Conservation (phyloP, 2,329 filamentous ascomycete species). For the Coniochaeta sp. region DNA sequence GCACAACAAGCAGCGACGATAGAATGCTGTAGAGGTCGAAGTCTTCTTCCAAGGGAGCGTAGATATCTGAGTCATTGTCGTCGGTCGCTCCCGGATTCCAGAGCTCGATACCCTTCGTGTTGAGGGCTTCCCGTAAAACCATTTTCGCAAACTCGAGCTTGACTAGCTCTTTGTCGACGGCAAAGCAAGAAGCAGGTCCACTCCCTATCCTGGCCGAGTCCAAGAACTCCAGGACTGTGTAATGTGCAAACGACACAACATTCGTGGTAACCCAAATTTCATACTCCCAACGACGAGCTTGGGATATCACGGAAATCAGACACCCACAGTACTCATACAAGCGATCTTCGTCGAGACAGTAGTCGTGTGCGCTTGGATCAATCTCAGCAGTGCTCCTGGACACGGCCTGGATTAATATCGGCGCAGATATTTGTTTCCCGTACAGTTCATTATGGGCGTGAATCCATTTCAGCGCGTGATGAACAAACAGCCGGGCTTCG, state of each 20-base stretch:
- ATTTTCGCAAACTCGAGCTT: not conserved
- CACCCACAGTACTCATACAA: not conserved
- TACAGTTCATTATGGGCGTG: not conserved
- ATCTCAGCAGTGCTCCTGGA: not conserved
- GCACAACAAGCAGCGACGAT: not conserved
- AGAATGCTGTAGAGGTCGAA: not conserved
- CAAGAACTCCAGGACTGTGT: conserved; percentile 7
- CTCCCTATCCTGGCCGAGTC: not conserved
- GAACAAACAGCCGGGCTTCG: conserved; percentile 5
- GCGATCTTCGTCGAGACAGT: not conserved
- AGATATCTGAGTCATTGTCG: not conserved
- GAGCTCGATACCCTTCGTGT: not conserved
- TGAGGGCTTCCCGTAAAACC: not conserved
- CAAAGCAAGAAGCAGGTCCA: not conserved
- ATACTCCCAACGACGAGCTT: not conserved
- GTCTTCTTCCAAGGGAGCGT: not conserved
- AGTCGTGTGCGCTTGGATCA: not conserved
- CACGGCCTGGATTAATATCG: not conserved
- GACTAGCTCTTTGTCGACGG: not conserved
- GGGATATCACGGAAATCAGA: not conserved
- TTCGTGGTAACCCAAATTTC: no score
- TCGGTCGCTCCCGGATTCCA: not conserved
- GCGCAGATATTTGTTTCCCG: not conserved
- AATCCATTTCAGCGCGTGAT: conserved; percentile 3
- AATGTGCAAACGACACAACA: conserved; percentile 2